A percentile compares a stretch with the other conserved stretches of the same genome.
Evolutionary conservation across 257 asterid genomes (phyloP).

Genomic region (Solanum paucissectum): DNA sequence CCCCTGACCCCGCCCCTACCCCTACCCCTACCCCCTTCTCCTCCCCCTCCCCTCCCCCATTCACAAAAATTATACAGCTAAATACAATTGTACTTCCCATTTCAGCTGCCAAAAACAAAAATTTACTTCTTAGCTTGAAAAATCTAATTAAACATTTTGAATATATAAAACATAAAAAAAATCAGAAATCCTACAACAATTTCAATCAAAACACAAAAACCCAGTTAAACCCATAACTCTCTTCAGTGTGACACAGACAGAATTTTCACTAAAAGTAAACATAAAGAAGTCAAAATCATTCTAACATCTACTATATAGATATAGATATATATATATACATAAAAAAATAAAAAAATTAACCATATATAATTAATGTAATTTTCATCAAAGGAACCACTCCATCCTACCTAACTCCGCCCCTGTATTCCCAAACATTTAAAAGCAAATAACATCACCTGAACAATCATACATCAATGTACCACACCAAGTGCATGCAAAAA

Average conservation of each 20-base stretch:
- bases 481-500: background rate
- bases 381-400: background rate
- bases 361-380: too few relatives aligned
- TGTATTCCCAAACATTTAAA: background rate
- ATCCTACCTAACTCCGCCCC: background rate
- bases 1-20: rapidly evolving
- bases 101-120: background rate
- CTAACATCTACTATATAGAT: background rate
- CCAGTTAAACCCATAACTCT: background rate
- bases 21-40: rapidly evolving
- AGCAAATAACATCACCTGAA: background rate
- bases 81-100: background rate
- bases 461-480: background rate
- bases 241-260: background rate
- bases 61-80: background rate
- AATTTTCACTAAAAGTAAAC: background rate
- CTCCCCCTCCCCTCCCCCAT: too few relatives aligned
- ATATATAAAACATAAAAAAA: background rate
- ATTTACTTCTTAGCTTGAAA: background rate
- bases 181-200: background rate
- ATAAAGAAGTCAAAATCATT: background rate
- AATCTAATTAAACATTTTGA: background rate
- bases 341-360: background rate
- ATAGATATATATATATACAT: background rate
- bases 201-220: background rate